Evolutionary conservation across 2,329 filamentous ascomycete species (phyloP).

Genomic region (Fusarium poae): DNA sequence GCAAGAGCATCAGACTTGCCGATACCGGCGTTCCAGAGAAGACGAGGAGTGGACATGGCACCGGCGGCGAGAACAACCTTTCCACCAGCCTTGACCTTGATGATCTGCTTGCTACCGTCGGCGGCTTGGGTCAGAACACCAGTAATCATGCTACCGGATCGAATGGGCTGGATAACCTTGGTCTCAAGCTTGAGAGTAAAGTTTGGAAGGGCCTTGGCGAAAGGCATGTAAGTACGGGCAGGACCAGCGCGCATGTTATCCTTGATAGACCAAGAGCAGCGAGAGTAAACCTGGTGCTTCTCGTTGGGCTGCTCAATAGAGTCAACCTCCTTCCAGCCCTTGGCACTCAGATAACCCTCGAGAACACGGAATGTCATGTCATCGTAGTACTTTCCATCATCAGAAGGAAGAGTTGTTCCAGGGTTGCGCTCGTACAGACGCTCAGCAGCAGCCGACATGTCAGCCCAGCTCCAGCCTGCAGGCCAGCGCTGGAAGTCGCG

Average conservation of each 20-base stretch:
- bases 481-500: slow-evolving; percentile 48
- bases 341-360: slow-evolving; percentile 66
- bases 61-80: slow-evolving; percentile 75
- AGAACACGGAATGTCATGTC: slow-evolving; percentile 74
- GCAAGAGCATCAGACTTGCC: slow-evolving; percentile 71
- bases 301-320: slow-evolving; percentile 71
- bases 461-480: slow-evolving; percentile 41
- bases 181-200: slow-evolving; percentile 77
- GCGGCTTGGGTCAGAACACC: slow-evolving; percentile 71
- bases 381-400: slow-evolving; percentile 75
- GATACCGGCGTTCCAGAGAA: slow-evolving; percentile 62
- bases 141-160: slow-evolving; percentile 70
- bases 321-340: slow-evolving; percentile 74
- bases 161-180: slow-evolving; percentile 72
- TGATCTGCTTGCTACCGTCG: slow-evolving; percentile 59
- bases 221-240: slow-evolving; percentile 77
- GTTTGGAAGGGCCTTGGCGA: slow-evolving; percentile 69
- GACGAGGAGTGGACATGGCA: slow-evolving; percentile 54
- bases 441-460: slow-evolving; percentile 42
- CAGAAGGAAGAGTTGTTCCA: slow-evolving; percentile 74
- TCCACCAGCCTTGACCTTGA: slow-evolving; percentile 45
- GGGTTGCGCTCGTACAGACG: slow-evolving; percentile 56
- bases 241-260: slow-evolving; percentile 76
- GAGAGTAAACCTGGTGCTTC: slow-evolving; percentile 75
- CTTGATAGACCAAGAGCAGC: slow-evolving; percentile 76